Evolutionary conservation across 23 red algal genomes (phyloP), one percentile per base, ranked within the genome.

Genomic region (Gracilaria caudata): DNA sequence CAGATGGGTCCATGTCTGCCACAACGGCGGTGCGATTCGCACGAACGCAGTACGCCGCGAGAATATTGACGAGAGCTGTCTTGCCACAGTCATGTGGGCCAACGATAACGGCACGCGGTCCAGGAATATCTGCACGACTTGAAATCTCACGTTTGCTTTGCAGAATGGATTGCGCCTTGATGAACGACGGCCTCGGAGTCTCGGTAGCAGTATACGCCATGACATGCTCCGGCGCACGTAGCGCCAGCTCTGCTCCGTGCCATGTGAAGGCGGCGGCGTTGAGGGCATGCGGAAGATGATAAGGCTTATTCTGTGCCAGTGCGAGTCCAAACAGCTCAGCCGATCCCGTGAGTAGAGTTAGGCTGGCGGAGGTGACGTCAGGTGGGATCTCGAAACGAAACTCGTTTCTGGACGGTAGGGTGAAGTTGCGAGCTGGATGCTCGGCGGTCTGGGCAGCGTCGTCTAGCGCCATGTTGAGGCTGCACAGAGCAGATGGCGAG

Each of bases 201-300:
- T 99, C 93, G 16, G 57, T 87, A 17, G 93, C 97, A 12, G 89
- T 92, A 79, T 99, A 99, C 33, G 90, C 88, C 61, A 93, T 88
- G 51, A 94, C 73, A 38, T 89, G 76, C 7, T 41, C 26, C 24
- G 66, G 74, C 0, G 85, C 93, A 47, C 68, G 54, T 21, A 99
- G 73, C 45, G 78, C 40, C 19, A 99, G 44, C 16, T 57, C 55
- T 32, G 89, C 92, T 30, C 97, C 97, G 45, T 95, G 92, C 97
- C 97, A 99, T 0, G 92, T 99, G 87, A 95, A 99, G 21, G 85
- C 82, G 44, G 92, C 90, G 41, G 94, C 68, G 44, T 93, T 93
- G 36, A 63, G 65, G 55, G 60, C 60, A 1, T 76, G 87, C 10
- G 81, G 61, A n/a, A 91, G 55, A 25, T 80, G 23, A 29, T 84